Evolutionary conservation across 345 rosid genomes (phyloP), one percentile per base, ranked within the genome.

Genomic region (Salix viminalis): DNA sequence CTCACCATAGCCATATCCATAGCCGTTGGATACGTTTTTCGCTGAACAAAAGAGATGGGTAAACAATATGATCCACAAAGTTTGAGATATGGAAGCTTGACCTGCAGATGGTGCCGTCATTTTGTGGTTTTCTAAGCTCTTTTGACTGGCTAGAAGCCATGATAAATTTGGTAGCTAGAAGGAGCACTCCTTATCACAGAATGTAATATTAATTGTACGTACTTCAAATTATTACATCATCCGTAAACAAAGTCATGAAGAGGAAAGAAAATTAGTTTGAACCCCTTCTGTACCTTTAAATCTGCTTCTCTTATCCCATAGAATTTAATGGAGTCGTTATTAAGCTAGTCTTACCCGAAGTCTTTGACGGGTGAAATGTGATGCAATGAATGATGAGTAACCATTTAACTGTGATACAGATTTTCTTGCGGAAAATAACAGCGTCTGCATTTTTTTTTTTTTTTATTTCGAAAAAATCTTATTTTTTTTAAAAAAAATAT

Each of bases 351-450:
- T 9, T 56, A 56, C 23, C 2, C 0, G n/a, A n/a, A n/a, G 62
- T 56, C 62, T 1, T n/a, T 26, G 62, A 56, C 26, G 2, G 4
- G 11, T 24, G 10, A 56, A 56, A 9, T n/a, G 6, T 9, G 62
- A 56, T 9, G 13, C 26, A n/a, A n/a, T n/a, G 62, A 9, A 24
- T n/a, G 62, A 1, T n/a, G 62, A 56, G 5, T 8, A 2, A 1
- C 11, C 0, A 0, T 1, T 1, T 8, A 12, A 1, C 1, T 1
- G 61, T 3, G 4, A 9, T 9, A 3, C 26, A 56, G 26, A 10
- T n/a, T 56, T 56, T n/a, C 61, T 23, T 3, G 14, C 23, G 28
- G 62, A 56, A 56, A 56, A 56, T 56, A 4, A 56, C 62, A 3
- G 26, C 21, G 9, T n/a, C 12, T n/a, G 2, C 18, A 16, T 8